Conservation (phyloP, 2,329 filamentous ascomycete genomes). For the Clarireedia paspali region DNA sequence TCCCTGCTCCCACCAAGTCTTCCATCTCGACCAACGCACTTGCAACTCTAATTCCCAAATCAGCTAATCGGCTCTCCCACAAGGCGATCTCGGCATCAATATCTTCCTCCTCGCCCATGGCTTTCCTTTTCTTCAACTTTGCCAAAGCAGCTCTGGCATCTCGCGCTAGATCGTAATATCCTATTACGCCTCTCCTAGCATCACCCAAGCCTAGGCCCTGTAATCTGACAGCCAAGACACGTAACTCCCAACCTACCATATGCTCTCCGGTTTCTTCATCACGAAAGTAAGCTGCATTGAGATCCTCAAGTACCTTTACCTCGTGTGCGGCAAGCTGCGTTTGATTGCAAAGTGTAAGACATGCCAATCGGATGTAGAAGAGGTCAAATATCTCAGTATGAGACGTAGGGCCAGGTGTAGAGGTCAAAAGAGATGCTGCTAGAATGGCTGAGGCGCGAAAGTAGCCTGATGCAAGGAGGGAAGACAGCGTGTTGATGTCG, state of each 20-base stretch:
- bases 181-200: slow-evolving; percentile 74
- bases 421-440: slow-evolving; percentile 53
- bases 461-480: slow-evolving; percentile 63
- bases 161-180: slow-evolving; percentile 78
- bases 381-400: slow-evolving; percentile 63
- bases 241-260: slow-evolving; percentile 80
- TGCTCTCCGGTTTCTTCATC: slow-evolving; percentile 48
- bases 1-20: slow-evolving; percentile 70
- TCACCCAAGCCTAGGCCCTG: slow-evolving; percentile 84
- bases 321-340: slow-evolving; percentile 61
- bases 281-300: slow-evolving; percentile 48
- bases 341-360: slow-evolving; percentile 71
- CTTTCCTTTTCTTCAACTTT: slow-evolving; percentile 33
- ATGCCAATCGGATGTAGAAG: slow-evolving; percentile 74
- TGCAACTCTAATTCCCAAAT: slow-evolving; percentile 63
- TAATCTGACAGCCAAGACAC: slow-evolving; percentile 74
- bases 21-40: slow-evolving; percentile 76
- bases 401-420: slow-evolving; percentile 46
- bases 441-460: slow-evolving; percentile 73
- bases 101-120: background rate
- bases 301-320: slow-evolving; percentile 55
- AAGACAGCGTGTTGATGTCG: slow-evolving; percentile 52
- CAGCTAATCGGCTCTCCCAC: slow-evolving; percentile 66
- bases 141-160: slow-evolving; percentile 61
- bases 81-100: slow-evolving; percentile 39